Evolutionary conservation across 345 rosid genomes (phyloP).

Genomic region (Schrenkiella parvula): DNA sequence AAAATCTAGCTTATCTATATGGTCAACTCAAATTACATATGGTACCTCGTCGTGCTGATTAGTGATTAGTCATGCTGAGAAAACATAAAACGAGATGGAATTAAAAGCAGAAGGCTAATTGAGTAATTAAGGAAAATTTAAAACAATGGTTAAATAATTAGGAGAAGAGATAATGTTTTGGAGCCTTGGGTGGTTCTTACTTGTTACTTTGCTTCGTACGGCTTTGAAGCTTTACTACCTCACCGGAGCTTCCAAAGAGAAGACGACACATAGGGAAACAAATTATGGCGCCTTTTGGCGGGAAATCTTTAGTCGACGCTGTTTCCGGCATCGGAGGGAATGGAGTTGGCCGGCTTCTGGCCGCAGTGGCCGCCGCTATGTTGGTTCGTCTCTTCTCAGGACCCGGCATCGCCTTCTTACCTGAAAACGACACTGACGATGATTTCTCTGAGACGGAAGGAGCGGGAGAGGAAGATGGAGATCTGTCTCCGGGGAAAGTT

Average conservation of each 20-base stretch:
- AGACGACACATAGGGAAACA: slow-evolving; percentile 21
- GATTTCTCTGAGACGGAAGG: slow-evolving; percentile 25
- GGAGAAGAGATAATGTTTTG: slow-evolving; percentile 23
- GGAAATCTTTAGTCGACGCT: slow-evolving; percentile 56
- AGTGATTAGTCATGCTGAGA: neutral
- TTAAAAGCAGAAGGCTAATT: neutral
- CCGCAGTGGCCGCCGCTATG: slow-evolving; percentile 75
- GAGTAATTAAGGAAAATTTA: neutral
- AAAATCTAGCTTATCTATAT: neutral
- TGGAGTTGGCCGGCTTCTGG: slow-evolving; percentile 59
- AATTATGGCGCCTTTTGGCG: slow-evolving; percentile 59
- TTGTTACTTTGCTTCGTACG: neutral
- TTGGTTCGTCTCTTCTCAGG: slow-evolving; percentile 74
- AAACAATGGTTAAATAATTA: slow-evolving; percentile 21
- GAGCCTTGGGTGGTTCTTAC: slow-evolving; percentile 16
- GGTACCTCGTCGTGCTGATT: neutral
- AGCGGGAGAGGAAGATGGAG: slow-evolving; percentile 34
- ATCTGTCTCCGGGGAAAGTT: slow-evolving; percentile 49
- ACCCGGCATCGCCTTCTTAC: slow-evolving; percentile 63
- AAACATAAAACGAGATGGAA: neutral
- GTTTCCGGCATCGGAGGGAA: slow-evolving; percentile 62
- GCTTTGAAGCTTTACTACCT: slow-evolving; percentile 15
- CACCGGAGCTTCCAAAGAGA: slow-evolving; percentile 29
- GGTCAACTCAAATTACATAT: neutral
- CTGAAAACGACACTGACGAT: slow-evolving; percentile 43